Evolutionary conservation across 2,329 filamentous ascomycete species (phyloP).

Genomic region (Pseudogymnoascus sp.): DNA sequence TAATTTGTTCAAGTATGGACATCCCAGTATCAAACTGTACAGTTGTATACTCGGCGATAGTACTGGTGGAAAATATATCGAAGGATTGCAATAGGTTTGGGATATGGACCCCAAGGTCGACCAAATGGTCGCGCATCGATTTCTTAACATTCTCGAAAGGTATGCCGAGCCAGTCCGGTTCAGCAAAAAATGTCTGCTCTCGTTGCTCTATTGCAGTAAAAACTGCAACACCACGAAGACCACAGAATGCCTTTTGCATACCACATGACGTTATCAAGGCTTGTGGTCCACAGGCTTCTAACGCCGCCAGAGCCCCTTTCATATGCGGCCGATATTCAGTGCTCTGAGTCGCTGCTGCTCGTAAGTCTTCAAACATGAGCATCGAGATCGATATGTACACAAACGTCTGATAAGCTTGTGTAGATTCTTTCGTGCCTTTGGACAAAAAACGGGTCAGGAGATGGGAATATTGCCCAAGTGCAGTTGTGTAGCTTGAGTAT

Average conservation of each 20-base stretch:
- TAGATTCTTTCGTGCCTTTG: background rate
- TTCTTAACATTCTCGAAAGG: background rate
- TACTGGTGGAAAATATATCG: background rate
- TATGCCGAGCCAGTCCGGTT: background rate
- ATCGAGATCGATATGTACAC: background rate
- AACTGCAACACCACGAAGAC: background rate
- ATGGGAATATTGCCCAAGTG: background rate
- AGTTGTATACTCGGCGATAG: background rate
- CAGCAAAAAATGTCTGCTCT: background rate
- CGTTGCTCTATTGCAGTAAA: background rate
- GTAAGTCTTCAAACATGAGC: background rate
- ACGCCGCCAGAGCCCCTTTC: background rate
- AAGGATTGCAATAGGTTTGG: background rate
- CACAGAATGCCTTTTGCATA: background rate
- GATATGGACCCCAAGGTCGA: background rate
- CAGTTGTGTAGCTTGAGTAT: background rate
- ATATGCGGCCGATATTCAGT: background rate
- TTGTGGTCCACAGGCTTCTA: background rate
- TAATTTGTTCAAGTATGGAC: background rate
- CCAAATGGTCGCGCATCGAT: background rate
- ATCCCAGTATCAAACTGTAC: background rate
- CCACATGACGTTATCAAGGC: background rate
- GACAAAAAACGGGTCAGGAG: background rate
- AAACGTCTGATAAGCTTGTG: background rate
- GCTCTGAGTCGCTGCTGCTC: background rate